A percentile compares a stretch with the other conserved stretches of the same genome.
Evolutionary conservation across 495 filamentous ascomycete genomes (phyloP).

Genomic region (Daldinia childiae): DNA sequence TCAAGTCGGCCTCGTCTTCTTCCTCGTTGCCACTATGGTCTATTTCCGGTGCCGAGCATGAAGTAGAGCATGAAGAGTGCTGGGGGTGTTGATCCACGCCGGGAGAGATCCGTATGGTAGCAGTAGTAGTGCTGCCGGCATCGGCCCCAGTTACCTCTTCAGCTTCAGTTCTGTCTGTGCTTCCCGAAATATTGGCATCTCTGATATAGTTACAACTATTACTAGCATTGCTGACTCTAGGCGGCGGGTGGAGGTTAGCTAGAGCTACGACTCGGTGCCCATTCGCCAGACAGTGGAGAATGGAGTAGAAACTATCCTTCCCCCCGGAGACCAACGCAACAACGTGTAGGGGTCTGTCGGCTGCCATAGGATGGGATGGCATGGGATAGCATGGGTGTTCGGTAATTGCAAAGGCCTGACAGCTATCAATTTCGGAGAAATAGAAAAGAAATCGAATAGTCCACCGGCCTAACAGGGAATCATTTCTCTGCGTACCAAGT

Average conservation of each 20-base stretch:
- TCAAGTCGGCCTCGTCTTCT: conserved; percentile 72
- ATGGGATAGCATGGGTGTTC: conserved; percentile 3
- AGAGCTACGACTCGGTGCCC: conserved; percentile 88
- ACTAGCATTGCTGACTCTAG: conserved; percentile 7
- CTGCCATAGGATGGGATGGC: conserved; percentile 29
- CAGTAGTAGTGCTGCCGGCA: conserved; percentile 1
- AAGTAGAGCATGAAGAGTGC: conserved; percentile 1
- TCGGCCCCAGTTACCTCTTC: conserved; percentile 8
- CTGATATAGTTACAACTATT: not conserved
- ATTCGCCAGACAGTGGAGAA: conserved; percentile 87
- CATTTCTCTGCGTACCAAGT: conserved; percentile 8
- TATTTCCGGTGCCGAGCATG: conserved; percentile 3
- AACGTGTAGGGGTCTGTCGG: conserved; percentile 69
- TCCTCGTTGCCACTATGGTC: conserved; percentile 18
- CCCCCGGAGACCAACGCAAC: conserved; percentile 94
- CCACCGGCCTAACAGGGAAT: conserved; percentile 16
- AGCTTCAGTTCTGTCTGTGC: conserved; percentile 8
- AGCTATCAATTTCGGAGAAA: conserved; percentile 40
- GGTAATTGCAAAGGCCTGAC: conserved; percentile 14
- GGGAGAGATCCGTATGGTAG: conserved; percentile 32
- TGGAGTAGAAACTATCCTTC: conserved; percentile 94
- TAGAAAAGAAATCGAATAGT: conserved; percentile 36
- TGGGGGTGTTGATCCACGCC: conserved; percentile 13
- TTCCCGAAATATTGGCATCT: not conserved
- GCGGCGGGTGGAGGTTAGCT: conserved; percentile 82